These are phyloP conservation scores for Paramecium biaurelia DNA, from an alignment of 73 alveolate genomes.

Conservation along the genomic window DNA sequence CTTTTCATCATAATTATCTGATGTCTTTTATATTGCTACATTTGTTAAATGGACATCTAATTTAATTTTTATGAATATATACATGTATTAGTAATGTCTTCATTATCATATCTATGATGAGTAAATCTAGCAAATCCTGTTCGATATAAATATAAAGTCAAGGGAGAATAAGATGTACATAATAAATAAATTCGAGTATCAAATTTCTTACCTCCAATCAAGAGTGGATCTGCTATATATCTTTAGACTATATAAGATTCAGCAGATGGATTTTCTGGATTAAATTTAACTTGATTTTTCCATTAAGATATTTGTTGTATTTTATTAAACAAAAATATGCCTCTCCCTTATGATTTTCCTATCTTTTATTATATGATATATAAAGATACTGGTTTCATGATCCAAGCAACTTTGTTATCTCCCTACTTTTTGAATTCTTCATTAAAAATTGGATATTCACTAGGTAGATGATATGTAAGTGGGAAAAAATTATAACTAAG, in stretches of 20 bases:
- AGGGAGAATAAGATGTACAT: constrained; percentile 98
- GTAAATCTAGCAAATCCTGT: constrained; percentile 99
- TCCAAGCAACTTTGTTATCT: constrained; percentile 96
- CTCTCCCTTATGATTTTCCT: constrained; percentile 99
- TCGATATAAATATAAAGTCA: constrained; percentile 96
- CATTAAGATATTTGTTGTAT: constrained; percentile 92
- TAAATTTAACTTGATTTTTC: constrained; percentile 96
- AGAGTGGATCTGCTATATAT: constrained; percentile 97
- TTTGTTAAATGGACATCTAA: constrained; percentile 92
- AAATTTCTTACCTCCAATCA: constrained; percentile 99
- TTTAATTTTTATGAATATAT: not conserved
- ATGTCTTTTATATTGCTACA: constrained; percentile 96
- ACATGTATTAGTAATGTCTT: constrained; percentile 92
- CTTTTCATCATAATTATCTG: constrained; percentile 94
- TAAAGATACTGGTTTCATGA: constrained; percentile 97
- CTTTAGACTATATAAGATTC: constrained; percentile 68
- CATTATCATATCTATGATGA: constrained; percentile 93
- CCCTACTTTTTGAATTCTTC: constrained; percentile 98
- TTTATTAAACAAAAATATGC: constrained; percentile 97
- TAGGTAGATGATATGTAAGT: constrained; percentile 96
- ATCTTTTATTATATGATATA: constrained; percentile 23
- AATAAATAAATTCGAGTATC: constrained; percentile 99
- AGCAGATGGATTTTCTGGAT: constrained; percentile 94
- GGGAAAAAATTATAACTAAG: constrained; percentile 91
- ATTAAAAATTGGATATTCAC: constrained; percentile 98